Conservation (phyloP, 1,284 basidiomycete genomes). For the Boletus semigastroideus region DNA sequence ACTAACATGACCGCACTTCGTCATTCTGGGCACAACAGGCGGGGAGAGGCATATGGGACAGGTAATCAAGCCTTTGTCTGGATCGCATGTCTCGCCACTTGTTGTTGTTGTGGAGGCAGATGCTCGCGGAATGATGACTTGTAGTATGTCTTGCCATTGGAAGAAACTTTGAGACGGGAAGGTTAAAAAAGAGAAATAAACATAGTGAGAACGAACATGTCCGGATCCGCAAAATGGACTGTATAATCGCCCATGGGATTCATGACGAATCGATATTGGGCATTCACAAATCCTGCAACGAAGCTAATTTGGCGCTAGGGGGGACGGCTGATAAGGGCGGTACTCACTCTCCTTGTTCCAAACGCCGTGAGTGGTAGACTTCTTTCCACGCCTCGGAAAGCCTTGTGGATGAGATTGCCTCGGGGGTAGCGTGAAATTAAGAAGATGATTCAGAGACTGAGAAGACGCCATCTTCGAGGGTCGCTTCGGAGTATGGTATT, state of each 20-base stretch:
- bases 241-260: conserved; percentile 91
- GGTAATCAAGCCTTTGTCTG: conserved; percentile 64
- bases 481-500: conserved; percentile 50
- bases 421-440: conserved; percentile 84
- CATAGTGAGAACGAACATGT: conserved; percentile 63
- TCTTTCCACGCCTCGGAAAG: conserved; percentile 73
- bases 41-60: conserved; percentile 96
- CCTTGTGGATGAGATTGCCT: conserved; percentile 60
- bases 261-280: conserved; percentile 92
- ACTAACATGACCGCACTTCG: conserved; percentile 94
- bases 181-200: conserved; percentile 7
- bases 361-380: conserved; percentile 56
- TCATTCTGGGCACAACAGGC: conserved; percentile 93
- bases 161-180: conserved; percentile 65
- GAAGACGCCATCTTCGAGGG: conserved; percentile 63
- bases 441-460: conserved; percentile 72
- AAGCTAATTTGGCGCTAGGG: conserved; percentile 9
- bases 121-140: conserved; percentile 87
- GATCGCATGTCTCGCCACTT: conserved; percentile 37
- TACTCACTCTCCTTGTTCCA: conserved; percentile 88
- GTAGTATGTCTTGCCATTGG: conserved; percentile 95
- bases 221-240: conserved; percentile 92
- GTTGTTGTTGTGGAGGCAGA: conserved; percentile 60
- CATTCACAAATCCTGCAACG: conserved; percentile 81
- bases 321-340: conserved; percentile 6